These are phyloP conservation scores for Lasiosphaeria ovina DNA, from an alignment of 495 filamentous ascomycete genomes.

Conservation along the genomic window DNA sequence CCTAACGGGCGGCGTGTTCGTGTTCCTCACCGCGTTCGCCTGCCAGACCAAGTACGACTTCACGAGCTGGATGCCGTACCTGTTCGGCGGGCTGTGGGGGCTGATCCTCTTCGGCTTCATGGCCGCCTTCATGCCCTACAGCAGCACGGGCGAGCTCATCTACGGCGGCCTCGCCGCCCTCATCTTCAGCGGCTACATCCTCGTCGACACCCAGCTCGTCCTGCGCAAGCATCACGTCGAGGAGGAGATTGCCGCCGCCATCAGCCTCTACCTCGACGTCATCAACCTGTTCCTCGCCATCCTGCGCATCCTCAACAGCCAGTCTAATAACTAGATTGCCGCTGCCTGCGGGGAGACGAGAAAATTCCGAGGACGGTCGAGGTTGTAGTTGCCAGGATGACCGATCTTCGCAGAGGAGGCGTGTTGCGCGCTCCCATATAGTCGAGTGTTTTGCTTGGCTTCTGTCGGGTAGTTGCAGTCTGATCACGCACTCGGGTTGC, in stretches of 20 bases:
- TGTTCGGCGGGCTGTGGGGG: constrained; percentile 87
- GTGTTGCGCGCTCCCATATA: too few relatives aligned
- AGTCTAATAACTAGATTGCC: constrained; percentile 69
- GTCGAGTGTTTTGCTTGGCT: too few relatives aligned
- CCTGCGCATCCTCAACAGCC: constrained; percentile 83
- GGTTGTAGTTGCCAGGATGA: background rate
- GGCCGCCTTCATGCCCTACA: constrained; percentile 76
- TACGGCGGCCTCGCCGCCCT: constrained; percentile 80
- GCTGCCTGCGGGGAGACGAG: background rate
- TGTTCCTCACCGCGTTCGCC: constrained; percentile 88
- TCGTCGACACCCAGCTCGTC: constrained; percentile 94
- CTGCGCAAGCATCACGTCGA: constrained; percentile 95
- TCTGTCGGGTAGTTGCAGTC: too few relatives aligned
- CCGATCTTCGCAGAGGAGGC: background rate
- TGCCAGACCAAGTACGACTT: constrained; percentile 99
- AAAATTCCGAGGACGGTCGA: background rate
- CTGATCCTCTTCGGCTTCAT: constrained; percentile 91
- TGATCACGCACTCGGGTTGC: too few relatives aligned
- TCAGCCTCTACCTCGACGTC: constrained; percentile 92
- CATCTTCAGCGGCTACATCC: constrained; percentile 89
- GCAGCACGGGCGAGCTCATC: constrained; percentile 72
- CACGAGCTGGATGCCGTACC: constrained; percentile 91
- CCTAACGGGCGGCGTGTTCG: constrained; percentile 89
- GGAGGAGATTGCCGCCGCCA: constrained; percentile 96
- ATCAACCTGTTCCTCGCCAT: constrained; percentile 96